phyloP scores from a whole-genome alignment of 257 asterid genomes.

The Datura wrightii region DNA sequence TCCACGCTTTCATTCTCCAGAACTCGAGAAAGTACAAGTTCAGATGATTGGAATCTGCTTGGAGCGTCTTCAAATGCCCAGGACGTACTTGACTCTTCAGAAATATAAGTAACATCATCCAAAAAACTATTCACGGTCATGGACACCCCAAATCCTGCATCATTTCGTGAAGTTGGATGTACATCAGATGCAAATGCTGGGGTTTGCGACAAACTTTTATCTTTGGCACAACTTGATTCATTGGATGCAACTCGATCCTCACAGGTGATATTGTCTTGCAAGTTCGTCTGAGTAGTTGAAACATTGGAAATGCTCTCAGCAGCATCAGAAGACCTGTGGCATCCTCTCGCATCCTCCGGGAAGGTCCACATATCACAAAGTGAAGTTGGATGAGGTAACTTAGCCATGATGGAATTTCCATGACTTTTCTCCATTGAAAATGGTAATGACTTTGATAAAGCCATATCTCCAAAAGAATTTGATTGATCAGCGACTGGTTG shows the following conservation, averaged over 20 bases:
- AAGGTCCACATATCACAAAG: conserved; percentile 33
- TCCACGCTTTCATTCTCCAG: conserved; percentile 35
- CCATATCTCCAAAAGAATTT: conserved; percentile 20
- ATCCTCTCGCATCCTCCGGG: conserved; percentile 8
- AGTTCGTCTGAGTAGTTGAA: not conserved
- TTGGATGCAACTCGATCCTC: conserved; percentile 19
- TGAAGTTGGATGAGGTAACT: conserved; percentile 32
- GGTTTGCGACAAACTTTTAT: not conserved
- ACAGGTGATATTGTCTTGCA: conserved; percentile 23
- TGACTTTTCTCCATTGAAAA: conserved; percentile 6
- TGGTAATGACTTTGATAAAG: not conserved
- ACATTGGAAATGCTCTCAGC: conserved; percentile 23
- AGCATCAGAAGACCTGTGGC: conserved; percentile 36
- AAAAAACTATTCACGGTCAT: conserved; percentile 25
- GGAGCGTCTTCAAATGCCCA: conserved; percentile 17
- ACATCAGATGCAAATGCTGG: conserved; percentile 17
- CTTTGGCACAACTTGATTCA: conserved; percentile 1
- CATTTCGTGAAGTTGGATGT: conserved; percentile 39
- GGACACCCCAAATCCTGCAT: conserved; percentile 36
- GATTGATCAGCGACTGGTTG: conserved; percentile 17
- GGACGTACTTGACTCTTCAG: conserved; percentile 26
- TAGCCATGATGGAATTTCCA: conserved; percentile 4
- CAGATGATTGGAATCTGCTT: conserved; percentile 40
- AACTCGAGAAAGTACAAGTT: conserved; percentile 34
- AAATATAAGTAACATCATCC: conserved; percentile 36